Base-by-base conservation (phyloP, 257 asterid species). In the Linaria vulgaris region DNA sequence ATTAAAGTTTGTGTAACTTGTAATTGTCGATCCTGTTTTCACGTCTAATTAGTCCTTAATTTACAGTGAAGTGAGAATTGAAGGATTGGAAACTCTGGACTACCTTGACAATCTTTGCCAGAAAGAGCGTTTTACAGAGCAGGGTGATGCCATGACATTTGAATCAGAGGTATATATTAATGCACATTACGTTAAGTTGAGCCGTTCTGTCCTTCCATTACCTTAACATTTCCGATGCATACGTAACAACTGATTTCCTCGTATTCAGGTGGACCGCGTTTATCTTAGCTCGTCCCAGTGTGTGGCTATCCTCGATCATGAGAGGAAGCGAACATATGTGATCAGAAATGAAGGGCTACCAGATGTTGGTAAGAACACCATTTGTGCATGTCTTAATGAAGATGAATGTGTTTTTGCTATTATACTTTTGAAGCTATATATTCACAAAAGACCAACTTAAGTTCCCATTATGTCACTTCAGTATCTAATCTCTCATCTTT, bases 21-120 rank as follows among this genome's bases (percentile, higher is more conserved):
- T 27, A 27, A 27, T 27, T 27, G 3, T 27, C 6, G 3, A 27
- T 27, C 34, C 34, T 2, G 34, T 27, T 27, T 27, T 6, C 34
- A 27, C 34, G 6, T 27, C 6, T 27, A 27, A 2, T 27, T 27
- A 27, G 14, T 64, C 55, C 45, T 20, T 34, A 34, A 12, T 65
- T 16, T 54, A 72, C 85, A 94, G 99, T 72, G 97, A 94, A 77
- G 88, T 94, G 71, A 77, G 99, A 77, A 56, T 94, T 1, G 97
- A 94, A 82, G 99, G 97, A 22, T 74, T 94, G 59, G 99, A 94
- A 74, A 89, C 96, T 25, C 88, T 85, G 63, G 97, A 94, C 71
- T 94, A 89, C 82, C 75, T 94, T 0, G 97, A 94, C 80, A 94
- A 87, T 68, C 95, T 94, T 57, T 74, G 77, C 51, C 83, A 74